Conservation (phyloP, 2,329 filamentous ascomycete species). For the Zymoseptoria passerinii region DNA sequence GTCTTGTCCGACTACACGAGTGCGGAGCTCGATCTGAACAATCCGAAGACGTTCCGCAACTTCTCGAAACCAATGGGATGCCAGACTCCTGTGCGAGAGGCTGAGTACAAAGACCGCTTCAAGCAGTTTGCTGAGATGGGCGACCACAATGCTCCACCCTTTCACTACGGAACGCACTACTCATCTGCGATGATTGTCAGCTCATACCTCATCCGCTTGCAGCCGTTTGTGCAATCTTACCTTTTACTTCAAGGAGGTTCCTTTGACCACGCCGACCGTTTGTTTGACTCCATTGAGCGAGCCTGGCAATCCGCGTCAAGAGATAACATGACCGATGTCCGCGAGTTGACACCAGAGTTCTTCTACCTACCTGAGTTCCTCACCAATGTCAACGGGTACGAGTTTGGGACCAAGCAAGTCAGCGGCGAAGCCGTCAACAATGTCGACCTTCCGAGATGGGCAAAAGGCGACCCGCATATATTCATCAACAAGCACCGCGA, state of each 20-base stretch:
- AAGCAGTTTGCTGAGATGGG: constrained; percentile 84
- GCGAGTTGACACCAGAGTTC: constrained; percentile 93
- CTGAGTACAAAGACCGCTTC: constrained; percentile 76
- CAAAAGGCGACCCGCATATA: constrained; percentile 88
- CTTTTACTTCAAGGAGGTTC: constrained; percentile 88
- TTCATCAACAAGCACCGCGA: constrained; percentile 96
- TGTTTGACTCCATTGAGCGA: constrained; percentile 88
- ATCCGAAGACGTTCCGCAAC: constrained; percentile 81
- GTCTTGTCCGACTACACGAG: constrained; percentile 93
- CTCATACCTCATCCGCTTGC: constrained; percentile 87
- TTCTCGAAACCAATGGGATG: constrained; percentile 94
- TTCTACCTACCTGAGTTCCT: constrained; percentile 95
- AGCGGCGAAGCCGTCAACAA: constrained; percentile 71
- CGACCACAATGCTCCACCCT: constrained; percentile 64
- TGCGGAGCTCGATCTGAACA: constrained; percentile 76
- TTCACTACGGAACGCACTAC: constrained; percentile 97
- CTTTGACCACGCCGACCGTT: constrained; percentile 89
- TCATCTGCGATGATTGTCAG: constrained; percentile 98
- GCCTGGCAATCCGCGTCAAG: constrained; percentile 85
- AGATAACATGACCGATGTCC: constrained; percentile 86
- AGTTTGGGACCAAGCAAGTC: constrained; percentile 82
- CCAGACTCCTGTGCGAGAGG: constrained; percentile 66
- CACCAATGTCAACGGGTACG: constrained; percentile 86
- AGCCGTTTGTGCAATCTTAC: constrained; percentile 94
- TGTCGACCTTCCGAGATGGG: constrained; percentile 89